phyloP scores from a whole-genome alignment of 805 yeast species.

The Lachancea dasiensis region DNA sequence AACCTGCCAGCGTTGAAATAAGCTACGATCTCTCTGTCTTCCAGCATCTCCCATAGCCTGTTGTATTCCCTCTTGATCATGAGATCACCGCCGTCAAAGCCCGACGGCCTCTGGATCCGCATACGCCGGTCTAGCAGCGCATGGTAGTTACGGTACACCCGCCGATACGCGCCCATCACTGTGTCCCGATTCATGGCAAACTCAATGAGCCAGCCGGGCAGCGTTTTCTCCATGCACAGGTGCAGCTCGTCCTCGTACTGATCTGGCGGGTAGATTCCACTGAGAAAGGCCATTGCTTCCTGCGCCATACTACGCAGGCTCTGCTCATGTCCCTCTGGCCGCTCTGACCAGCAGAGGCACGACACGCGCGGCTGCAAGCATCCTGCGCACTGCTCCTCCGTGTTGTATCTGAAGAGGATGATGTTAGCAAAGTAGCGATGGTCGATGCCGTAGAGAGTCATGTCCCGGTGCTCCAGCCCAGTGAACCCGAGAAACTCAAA shows the following conservation, averaged over 20 bases:
- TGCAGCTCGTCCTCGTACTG: no score
- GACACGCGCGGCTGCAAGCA: background rate
- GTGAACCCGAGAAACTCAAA: no score
- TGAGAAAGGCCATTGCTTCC: background rate
- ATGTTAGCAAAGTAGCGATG: slow-evolving; percentile 1
- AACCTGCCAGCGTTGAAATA: no score
- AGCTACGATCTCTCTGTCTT: no score
- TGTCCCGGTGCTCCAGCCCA: background rate
- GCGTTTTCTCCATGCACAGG: background rate
- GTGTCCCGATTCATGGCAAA: no score
- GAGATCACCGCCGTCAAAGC: slow-evolving; percentile 1
- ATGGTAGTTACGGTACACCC: background rate
- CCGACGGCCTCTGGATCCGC: no score
- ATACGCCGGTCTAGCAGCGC: background rate
- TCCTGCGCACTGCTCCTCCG: background rate
- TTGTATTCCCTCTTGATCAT: slow-evolving; percentile 1
- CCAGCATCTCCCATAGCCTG: slow-evolving; percentile 1
- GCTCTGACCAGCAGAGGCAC: slow-evolving; percentile 1
- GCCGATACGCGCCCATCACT: no score
- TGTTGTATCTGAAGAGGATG: background rate
- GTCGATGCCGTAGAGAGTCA: background rate
- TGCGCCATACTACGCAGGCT: background rate
- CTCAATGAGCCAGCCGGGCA: background rate
- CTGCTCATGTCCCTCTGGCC: background rate
- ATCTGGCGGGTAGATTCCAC: no score